phyloP scores from a whole-genome alignment of 139 green algal genomes.

The Pycnococcus provasolii region DNA sequence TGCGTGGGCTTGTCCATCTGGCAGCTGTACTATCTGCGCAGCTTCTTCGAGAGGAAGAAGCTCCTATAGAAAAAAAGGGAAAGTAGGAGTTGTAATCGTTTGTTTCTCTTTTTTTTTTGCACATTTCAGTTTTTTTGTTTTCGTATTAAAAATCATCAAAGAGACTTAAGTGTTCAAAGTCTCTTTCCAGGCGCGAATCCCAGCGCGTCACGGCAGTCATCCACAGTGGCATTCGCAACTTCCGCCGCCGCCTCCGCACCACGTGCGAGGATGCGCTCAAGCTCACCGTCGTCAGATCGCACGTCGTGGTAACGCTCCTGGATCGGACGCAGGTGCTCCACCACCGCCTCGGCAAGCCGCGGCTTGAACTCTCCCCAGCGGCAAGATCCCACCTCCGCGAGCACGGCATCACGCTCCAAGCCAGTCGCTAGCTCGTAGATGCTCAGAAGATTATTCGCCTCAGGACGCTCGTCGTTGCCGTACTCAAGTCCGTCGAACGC shows the following conservation, averaged over 20 bases:
- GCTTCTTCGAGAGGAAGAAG: conserved; percentile 43
- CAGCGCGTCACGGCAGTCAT: conserved; percentile 56
- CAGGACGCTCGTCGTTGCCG: conserved; percentile 76
- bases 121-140: no score
- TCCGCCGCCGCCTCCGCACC: conserved; percentile 47
- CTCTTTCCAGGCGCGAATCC: conserved; percentile 44
- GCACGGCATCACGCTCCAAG: conserved; percentile 39
- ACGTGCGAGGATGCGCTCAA: conserved; percentile 48
- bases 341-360: conserved; percentile 77
- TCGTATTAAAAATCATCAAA: not conserved
- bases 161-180: not conserved
- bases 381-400: conserved; percentile 53
- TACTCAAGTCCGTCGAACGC: conserved; percentile 61
- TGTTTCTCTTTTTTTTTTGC: no score
- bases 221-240: conserved; percentile 48
- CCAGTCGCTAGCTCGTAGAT: conserved; percentile 74
- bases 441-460: conserved; percentile 87
- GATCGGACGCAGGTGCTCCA: conserved; percentile 81
- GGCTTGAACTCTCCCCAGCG: conserved; percentile 95
- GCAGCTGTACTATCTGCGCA: conserved; percentile 73
- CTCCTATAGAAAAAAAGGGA: conserved; percentile 24
- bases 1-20: conserved; percentile 53
- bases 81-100: no score
- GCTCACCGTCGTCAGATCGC: conserved; percentile 28
- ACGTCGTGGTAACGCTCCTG: conserved; percentile 43